These are phyloP conservation scores for Vachellia pachyceras DNA, from an alignment of 306 rosid genomes.

Conservation along the genomic window DNA sequence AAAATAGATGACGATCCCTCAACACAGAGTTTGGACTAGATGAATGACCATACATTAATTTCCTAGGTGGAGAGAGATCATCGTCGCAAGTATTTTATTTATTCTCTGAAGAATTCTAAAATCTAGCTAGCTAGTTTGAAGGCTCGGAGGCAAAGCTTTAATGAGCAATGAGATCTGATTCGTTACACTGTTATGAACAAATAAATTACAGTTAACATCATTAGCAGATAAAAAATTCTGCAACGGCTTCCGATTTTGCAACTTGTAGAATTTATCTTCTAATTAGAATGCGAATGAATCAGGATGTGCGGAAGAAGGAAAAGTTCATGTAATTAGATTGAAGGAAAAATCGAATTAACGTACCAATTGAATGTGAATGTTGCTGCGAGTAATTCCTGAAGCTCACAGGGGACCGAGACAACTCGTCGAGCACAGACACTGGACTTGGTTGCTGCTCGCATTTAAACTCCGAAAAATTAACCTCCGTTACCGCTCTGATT, in stretches of 20 bases:
- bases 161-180: not conserved
- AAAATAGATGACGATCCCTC: not conserved
- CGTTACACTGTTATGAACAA: not conserved
- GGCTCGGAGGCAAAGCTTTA: not conserved
- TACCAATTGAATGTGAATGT: slow-evolving; percentile 42
- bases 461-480: slow-evolving; percentile 46
- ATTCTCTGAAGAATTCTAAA: no score
- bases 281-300: not conserved
- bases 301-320: not conserved
- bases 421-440: slow-evolving; percentile 69
- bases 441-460: slow-evolving; percentile 66
- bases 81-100: no score
- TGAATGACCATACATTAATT: not conserved
- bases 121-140: not conserved
- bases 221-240: not conserved
- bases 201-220: not conserved
- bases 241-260: not conserved
- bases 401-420: slow-evolving; percentile 63
- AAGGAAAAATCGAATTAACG: not conserved
- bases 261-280: not conserved
- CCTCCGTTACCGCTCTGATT: slow-evolving; percentile 39
- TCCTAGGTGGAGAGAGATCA: no score
- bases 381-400: slow-evolving; percentile 39
- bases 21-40: not conserved
- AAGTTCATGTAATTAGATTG: not conserved